phyloP scores from a whole-genome alignment of 2,329 filamentous ascomycete species.

The Ramularia endophylla region DNA sequence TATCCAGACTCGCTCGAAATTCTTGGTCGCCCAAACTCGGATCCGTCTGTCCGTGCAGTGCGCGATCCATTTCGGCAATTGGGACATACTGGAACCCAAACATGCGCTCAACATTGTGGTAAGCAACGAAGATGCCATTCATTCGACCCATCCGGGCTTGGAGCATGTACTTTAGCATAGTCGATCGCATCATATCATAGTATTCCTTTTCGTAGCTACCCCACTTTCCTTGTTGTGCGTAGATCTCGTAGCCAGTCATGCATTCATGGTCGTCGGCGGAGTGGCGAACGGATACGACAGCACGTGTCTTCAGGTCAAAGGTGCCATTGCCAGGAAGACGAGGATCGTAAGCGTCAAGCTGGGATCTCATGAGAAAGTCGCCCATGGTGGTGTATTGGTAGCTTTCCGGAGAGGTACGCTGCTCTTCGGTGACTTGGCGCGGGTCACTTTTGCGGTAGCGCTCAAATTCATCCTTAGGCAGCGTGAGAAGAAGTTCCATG shows the following conservation, averaged over 20 bases:
- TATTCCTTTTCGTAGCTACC: constrained; percentile 95
- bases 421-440: constrained; percentile 63
- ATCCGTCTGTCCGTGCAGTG: constrained; percentile 73
- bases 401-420: constrained; percentile 65
- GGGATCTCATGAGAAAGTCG: constrained; percentile 89
- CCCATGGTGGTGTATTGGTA: constrained; percentile 84
- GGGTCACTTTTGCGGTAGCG: constrained; percentile 67
- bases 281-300: constrained; percentile 89
- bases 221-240: constrained; percentile 65
- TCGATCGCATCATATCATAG: constrained; percentile 91
- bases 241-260: constrained; percentile 83
- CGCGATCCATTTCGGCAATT: constrained; percentile 78
- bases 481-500: constrained; percentile 89
- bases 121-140: constrained; percentile 98
- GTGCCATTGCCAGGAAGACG: constrained; percentile 85
- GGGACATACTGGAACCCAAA: constrained; percentile 97
- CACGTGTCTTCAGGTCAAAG: constrained; percentile 94
- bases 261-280: constrained; percentile 64
- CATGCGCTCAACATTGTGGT: constrained; percentile 88
- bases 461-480: constrained; percentile 77
- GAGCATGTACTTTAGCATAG: constrained; percentile 93
- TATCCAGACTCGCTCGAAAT: constrained; percentile 71
- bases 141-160: constrained; percentile 96
- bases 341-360: constrained; percentile 83
- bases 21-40: constrained; percentile 69